Evolutionary conservation across 257 asterid genomes (phyloP).

Genomic region (Solanum commersonii): DNA sequence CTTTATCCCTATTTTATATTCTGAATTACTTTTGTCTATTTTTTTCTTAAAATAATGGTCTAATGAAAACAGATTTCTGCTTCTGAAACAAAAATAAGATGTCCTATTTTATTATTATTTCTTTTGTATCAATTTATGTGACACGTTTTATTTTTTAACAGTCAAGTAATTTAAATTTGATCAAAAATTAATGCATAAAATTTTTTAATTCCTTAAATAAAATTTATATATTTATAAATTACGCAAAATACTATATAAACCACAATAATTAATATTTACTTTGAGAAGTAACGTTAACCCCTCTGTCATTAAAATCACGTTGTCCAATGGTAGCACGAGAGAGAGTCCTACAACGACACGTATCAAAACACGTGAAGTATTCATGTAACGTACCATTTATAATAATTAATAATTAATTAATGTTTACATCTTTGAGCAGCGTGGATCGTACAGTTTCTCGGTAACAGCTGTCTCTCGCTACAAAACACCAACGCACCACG

Average conservation of each 20-base stretch:
- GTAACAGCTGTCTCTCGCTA: not conserved
- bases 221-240: no score
- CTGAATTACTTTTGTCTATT: no score
- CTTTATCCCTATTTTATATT: no score
- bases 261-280: no score
- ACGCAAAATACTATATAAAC: no score
- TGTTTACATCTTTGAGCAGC: not conserved
- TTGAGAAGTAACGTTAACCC: no score
- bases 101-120: no score
- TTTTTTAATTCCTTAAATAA: no score
- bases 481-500: not conserved
- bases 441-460: not conserved
- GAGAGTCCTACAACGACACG: not conserved
- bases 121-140: no score
- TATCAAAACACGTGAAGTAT: not conserved
- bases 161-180: no score
- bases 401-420: not conserved
- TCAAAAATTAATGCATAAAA: rapidly evolving
- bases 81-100: not conserved
- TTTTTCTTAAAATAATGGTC: not conserved
- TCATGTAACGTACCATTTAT: not conserved
- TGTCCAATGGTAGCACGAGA: not conserved
- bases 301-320: not conserved
- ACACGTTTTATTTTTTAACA: no score
- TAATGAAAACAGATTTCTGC: not conserved